Evolutionary conservation across 371 early-diverging fungal genomes (phyloP), one percentile per base, ranked within the genome.

Genomic region (Mortierella sp.): DNA sequence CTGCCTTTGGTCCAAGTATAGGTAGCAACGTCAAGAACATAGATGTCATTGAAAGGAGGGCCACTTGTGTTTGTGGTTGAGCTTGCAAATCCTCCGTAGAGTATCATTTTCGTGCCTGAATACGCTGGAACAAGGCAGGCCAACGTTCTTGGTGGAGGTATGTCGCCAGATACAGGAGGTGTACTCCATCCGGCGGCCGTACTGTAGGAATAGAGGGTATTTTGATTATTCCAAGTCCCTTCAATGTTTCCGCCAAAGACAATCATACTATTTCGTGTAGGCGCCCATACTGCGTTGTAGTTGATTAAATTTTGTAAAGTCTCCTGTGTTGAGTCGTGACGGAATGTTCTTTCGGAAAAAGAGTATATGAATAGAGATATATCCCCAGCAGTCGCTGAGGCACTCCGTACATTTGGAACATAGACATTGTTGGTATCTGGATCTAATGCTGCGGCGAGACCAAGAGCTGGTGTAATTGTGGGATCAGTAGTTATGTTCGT

Each of bases 1-100:
- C 58, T 19, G 19, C 70, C 67, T 38, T 45, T 55, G 24, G 63
- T 70, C 76, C 76, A 76, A 4, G 63, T 67, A 61, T 40, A 52
- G 0, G 67, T 57, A n/a, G 48, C 76, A 3, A 58, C 52, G 43
- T 76, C 76, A 4, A 67, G 52, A 19, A 71, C 24, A 38, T 43
- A 70, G 8, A 76, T 66, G 40, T 71, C 76, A 13, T 15, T 32
- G 13, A 4, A n/a, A 11, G 61, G 16, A 21, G 58, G 33, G 15
- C 58, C 58, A 36, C 24, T 9, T 19, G 58, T n/a, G 10, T 36
- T 58, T 28, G 28, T 58, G 33, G 16, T 24, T 58, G 58, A 36
- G 16, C 33, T 15, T 32, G 28, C 58, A 21, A 52, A 9, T 22
- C 66, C 66, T 16, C 66, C 66, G 33, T 40, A 66, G 22, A 66